These are phyloP conservation scores for Sporothrix sp. DNA, from an alignment of 2,329 filamentous ascomycete species.

Conservation along the genomic window DNA sequence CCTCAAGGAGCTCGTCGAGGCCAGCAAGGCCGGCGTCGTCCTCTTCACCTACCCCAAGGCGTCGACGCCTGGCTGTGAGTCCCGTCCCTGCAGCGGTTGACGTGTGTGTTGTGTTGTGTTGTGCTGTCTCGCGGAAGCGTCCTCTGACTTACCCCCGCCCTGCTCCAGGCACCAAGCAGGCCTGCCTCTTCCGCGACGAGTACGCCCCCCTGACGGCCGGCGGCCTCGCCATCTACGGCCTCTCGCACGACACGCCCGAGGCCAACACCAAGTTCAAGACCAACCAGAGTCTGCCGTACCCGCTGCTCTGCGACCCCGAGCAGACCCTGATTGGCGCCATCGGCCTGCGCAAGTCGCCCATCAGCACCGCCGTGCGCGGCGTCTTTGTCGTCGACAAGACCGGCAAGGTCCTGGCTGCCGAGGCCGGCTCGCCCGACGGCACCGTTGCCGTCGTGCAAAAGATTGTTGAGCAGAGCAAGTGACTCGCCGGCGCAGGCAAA, in stretches of 20 bases:
- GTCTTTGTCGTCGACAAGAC: slow-evolving; percentile 79
- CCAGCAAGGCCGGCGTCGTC: slow-evolving; percentile 77
- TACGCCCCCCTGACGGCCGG: slow-evolving; percentile 65
- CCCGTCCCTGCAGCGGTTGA: no score
- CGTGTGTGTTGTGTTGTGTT: no score
- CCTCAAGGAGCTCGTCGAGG: slow-evolving; percentile 68
- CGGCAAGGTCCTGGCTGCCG: slow-evolving; percentile 61
- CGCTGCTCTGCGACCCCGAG: slow-evolving; percentile 73
- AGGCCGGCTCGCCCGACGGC: slow-evolving; percentile 65
- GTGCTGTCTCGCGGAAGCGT: no score
- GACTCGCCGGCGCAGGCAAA: no score
- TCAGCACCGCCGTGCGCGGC: slow-evolving; percentile 71
- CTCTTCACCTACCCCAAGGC: slow-evolving; percentile 95
- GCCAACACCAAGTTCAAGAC: slow-evolving; percentile 87
- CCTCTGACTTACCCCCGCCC: slow-evolving; percentile 1
- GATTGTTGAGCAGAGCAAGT: slow-evolving; percentile 39
- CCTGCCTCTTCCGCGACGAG: slow-evolving; percentile 82
- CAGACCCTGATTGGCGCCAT: slow-evolving; percentile 71
- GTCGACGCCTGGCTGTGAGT: slow-evolving; percentile 86
- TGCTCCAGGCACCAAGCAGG: slow-evolving; percentile 74
- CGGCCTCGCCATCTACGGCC: slow-evolving; percentile 79
- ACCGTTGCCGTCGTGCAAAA: slow-evolving; percentile 70
- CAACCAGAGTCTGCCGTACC: slow-evolving; percentile 83
- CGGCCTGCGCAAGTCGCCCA: slow-evolving; percentile 70
- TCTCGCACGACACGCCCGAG: slow-evolving; percentile 80